Conservation (phyloP, 1,139 yeast genomes). For the Scheffersomyces quercinus region DNA sequence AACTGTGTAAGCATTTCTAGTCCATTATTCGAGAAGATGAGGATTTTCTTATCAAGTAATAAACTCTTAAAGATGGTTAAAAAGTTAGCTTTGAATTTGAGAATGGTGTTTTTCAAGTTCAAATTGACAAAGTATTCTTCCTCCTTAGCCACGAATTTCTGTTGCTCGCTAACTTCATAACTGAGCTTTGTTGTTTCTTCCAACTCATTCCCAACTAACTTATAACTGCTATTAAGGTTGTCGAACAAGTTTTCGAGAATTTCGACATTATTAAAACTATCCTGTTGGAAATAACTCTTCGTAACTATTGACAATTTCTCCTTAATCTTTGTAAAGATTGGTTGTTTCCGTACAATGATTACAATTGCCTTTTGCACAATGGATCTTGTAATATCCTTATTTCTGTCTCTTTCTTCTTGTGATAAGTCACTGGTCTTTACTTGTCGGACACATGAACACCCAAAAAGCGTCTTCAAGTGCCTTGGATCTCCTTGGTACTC, state of each 20-base stretch:
- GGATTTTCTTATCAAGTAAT: conserved; percentile 67
- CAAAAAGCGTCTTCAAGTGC: conserved; percentile 74
- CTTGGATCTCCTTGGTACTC: conserved; percentile 46
- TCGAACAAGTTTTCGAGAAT: conserved; percentile 72
- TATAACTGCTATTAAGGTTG: conserved; percentile 53
- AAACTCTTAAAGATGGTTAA: conserved; percentile 74
- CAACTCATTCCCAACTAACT: conserved; percentile 25
- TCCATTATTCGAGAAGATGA: conserved; percentile 73
- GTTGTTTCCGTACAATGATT: conserved; percentile 75
- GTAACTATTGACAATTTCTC: conserved; percentile 91
- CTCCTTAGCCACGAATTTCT: conserved; percentile 18
- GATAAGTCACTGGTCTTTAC: conserved; percentile 62
- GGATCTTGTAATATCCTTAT: conserved; percentile 77
- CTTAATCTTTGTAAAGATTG: conserved; percentile 82
- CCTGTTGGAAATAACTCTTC: conserved; percentile 79
- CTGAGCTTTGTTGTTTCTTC: conserved; percentile 7
- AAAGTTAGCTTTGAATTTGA: conserved; percentile 60
- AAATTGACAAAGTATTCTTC: conserved; percentile 70
- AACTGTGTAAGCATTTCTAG: conserved; percentile 78
- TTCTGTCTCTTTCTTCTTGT: conserved; percentile 45
- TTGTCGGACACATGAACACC: conserved; percentile 91
- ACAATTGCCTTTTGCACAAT: conserved; percentile 91
- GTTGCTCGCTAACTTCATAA: conserved; percentile 5
- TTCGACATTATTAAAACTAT: conserved; percentile 67
- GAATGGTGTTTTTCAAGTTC: conserved; percentile 65